phyloP scores from a whole-genome alignment of 23 red algal genomes.

The Gracilaria caudata region DNA sequence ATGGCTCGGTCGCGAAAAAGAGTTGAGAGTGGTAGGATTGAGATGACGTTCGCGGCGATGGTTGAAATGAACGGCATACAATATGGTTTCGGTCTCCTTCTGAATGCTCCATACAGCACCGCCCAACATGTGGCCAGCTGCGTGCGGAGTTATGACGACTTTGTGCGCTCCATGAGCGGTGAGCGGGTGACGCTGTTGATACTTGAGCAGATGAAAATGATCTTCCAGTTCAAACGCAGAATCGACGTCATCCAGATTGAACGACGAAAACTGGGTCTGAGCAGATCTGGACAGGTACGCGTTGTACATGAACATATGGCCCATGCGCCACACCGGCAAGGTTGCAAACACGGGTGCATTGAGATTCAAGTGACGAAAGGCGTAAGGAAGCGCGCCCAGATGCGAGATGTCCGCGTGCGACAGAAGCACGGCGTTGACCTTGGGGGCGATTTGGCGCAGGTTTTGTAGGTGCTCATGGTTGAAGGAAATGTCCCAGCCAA shows the following conservation, averaged over 20 bases:
- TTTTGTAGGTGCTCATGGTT: conserved; percentile 39
- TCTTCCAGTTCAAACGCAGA: conserved; percentile 78
- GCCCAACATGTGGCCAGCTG: conserved; percentile 91
- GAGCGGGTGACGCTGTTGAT: conserved; percentile 87
- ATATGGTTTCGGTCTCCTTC: conserved; percentile 91
- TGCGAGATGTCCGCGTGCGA: conserved; percentile 89
- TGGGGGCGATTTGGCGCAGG: conserved; percentile 61
- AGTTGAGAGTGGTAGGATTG: conserved; percentile 77
- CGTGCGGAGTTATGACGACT: conserved; percentile 86
- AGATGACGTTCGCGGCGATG: conserved; percentile 92
- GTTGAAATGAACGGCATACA: conserved; percentile 92
- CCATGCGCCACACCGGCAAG: conserved; percentile 90
- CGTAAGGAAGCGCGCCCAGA: conserved; percentile 95
- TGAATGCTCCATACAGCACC: conserved; percentile 94
- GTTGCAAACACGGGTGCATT: conserved; percentile 78
- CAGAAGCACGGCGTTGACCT: conserved; percentile 90
- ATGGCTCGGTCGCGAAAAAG: conserved; percentile 80
- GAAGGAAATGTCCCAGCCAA: conserved; percentile 89
- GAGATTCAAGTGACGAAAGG: conserved; percentile 72
- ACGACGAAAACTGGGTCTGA: conserved; percentile 68
- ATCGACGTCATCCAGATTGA: conserved; percentile 96
- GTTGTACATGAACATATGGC: conserved; percentile 97
- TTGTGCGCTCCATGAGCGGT: conserved; percentile 45
- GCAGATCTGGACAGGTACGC: conserved; percentile 65
- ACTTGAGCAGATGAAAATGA: conserved; percentile 86